Conservation (phyloP, 495 filamentous ascomycete species). For the Wilcoxina mikolae region DNA sequence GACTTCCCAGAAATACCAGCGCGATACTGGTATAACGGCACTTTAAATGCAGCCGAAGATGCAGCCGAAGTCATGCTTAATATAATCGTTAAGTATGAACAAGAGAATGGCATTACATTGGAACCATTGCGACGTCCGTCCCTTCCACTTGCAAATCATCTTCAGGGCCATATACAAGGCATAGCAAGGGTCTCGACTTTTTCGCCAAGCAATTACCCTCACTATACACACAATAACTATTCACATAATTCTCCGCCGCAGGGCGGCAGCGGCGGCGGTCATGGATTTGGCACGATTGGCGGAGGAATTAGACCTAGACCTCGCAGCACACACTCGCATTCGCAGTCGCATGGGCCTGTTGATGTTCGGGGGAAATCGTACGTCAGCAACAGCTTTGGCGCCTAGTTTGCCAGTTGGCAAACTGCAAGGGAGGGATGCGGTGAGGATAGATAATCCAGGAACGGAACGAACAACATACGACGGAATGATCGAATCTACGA, state of each 20-base stretch:
- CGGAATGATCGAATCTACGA: not conserved
- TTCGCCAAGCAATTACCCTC: not conserved
- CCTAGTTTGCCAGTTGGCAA: conserved; percentile 7
- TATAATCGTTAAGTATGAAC: not conserved
- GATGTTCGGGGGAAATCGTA: not conserved
- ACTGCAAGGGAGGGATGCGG: conserved; percentile 4
- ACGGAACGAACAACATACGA: not conserved
- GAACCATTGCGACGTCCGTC: no score
- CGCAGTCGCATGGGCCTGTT: not conserved
- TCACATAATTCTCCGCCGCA: not conserved
- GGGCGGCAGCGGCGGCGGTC: not conserved
- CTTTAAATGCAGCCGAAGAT: conserved; percentile 5
- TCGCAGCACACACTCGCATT: conserved; percentile 1
- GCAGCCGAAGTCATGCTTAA: conserved; percentile 5
- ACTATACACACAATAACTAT: not conserved
- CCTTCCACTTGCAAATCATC: no score
- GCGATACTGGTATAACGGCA: conserved; percentile 4
- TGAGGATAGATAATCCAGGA: not conserved
- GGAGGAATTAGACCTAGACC: not conserved
- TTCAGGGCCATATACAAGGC: no score
- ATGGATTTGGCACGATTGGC: not conserved
- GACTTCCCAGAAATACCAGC: not conserved
- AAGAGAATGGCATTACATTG: no score
- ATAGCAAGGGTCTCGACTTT: no score
- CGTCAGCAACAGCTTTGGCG: not conserved